Base-by-base conservation (phyloP, 2,329 filamentous ascomycete genomes). In the Exophiala sideris region DNA sequence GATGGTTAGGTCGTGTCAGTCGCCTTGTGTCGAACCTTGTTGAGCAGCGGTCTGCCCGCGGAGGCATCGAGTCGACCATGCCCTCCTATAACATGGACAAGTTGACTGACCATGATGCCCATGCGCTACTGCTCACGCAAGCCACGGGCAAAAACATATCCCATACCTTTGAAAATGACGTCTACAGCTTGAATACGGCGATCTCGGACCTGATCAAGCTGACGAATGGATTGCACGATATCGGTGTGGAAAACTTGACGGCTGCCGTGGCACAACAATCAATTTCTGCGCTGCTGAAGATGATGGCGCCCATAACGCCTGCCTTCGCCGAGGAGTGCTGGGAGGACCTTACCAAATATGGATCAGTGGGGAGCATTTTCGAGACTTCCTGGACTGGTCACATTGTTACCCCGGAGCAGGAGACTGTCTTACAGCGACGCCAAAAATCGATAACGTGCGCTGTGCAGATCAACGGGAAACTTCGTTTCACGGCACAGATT, bases 271-370 rank as follows among this genome's bases (percentile, higher is more conserved):
- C 59, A n/a, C 33, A 56, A 24, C 42, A 58, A 24, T 78, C 83
- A 0, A 69, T 77, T 1, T 76, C 76, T 1, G 73, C 76, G 3
- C 78, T 95, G 7, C 68, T 92, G 38, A 82, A 83, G 46, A 82
- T 95, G 73, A 76, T 91, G 62, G 87, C 89, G 0, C 91, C 91
- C 3, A 83, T 95, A 48, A 83, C 88, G 0, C 91, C 91, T 0
- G 88, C 87, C 0, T 83, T 94, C 55, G 80, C 89, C 1, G 89
- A 92, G 62, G 89, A 95, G 72, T 88, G 84, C 68, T 95, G 88
- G 88, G 77, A 64, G 80, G 1, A 75, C 91, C 3, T 67, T 72
- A 45, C 70, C 73, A 1, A 58, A 69, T 79, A 51, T 78, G 79
- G 61, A 50, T 60, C 36, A 62, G 68, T 40, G 24, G 42, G 5